phyloP scores from a whole-genome alignment of 352 stramenopile genomes.

The Blastocystis sp. region DNA sequence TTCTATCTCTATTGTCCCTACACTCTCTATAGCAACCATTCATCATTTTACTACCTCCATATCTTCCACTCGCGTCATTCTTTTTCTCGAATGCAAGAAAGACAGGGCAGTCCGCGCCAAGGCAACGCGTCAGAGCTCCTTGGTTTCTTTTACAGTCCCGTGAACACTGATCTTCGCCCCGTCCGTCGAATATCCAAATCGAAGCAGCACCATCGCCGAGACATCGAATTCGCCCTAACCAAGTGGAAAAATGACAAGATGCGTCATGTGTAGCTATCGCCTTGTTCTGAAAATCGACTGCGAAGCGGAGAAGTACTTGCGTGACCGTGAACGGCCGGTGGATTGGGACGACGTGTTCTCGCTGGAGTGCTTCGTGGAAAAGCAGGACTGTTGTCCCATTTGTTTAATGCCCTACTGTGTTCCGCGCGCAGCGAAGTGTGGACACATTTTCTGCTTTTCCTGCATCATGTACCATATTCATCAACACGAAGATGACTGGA shows the following conservation, averaged over 20 bases:
- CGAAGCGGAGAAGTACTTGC: background rate
- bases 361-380: background rate
- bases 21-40: too few relatives aligned
- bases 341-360: constrained; percentile 15
- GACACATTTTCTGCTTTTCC: background rate
- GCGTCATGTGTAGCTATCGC: background rate
- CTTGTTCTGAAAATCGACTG: background rate
- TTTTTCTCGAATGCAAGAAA: background rate
- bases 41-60: too few relatives aligned
- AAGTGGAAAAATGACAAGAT: background rate
- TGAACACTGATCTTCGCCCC: background rate
- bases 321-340: background rate
- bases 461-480: constrained; percentile 29
- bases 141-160: constrained; percentile 9
- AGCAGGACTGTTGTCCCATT: background rate
- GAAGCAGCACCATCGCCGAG: background rate
- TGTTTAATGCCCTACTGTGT: constrained; percentile 5
- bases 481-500: background rate
- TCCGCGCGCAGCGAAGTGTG: background rate
- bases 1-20: too few relatives aligned
- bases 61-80: too few relatives aligned
- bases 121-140: background rate
- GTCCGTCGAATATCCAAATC: background rate
- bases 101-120: background rate
- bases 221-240: background rate